These are phyloP conservation scores for Thraustochytrium sp. DNA, from an alignment of 352 stramenopile genomes.

Conservation along the genomic window DNA sequence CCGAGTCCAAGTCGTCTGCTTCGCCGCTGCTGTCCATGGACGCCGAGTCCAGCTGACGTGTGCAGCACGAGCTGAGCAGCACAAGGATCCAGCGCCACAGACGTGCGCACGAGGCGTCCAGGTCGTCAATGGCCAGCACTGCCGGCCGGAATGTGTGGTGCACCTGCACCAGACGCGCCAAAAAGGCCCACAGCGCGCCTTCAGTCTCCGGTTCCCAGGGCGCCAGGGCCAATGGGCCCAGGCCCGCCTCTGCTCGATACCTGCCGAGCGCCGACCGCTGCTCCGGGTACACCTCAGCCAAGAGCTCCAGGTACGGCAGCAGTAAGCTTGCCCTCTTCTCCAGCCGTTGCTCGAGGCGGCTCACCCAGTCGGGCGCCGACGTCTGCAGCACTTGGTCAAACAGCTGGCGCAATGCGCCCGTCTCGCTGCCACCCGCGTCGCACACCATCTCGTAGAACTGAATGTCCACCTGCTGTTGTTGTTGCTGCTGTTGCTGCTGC, in stretches of 20 bases:
- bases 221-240: background rate
- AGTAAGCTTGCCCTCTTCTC: background rate
- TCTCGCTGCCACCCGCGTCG: background rate
- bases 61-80: background rate
- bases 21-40: too few species aligned
- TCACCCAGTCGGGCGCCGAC: background rate
- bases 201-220: background rate
- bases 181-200: background rate
- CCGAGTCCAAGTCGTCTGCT: too few species aligned
- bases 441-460: background rate
- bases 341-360: background rate
- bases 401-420: background rate
- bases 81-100: conserved; percentile 11
- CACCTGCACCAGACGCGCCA: background rate
- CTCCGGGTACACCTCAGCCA: background rate
- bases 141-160: background rate
- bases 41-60: too few species aligned
- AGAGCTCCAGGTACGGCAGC: conserved; percentile 10
- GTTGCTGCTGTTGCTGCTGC: background rate
- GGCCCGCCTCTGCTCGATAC: background rate
- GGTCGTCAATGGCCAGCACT: background rate
- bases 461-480: background rate
- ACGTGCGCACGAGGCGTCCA: background rate
- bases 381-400: background rate
- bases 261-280: background rate